phyloP scores from a whole-genome alignment of 225 moss, liverwort and hornwort genomes.

The Lunularia cruciata region DNA sequence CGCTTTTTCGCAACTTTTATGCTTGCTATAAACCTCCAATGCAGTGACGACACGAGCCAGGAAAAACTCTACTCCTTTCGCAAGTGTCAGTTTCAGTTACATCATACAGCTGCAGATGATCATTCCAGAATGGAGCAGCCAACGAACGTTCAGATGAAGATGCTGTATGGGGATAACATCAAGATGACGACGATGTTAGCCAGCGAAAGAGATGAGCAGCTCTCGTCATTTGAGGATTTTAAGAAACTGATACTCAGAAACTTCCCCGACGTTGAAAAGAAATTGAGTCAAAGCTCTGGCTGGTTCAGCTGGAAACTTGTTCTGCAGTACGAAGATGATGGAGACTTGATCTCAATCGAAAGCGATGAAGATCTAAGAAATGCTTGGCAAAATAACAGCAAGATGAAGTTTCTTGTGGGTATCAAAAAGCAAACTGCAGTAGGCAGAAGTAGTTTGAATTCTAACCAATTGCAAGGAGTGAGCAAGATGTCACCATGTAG shows the following conservation, averaged over 20 bases:
- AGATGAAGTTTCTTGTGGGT: too few relatives aligned
- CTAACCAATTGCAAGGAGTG: too few relatives aligned
- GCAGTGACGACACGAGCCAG: too few relatives aligned
- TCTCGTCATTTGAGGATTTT: slow-evolving; percentile 16
- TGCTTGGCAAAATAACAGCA: too few relatives aligned
- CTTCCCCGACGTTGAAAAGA: slow-evolving; percentile 26
- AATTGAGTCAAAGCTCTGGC: background rate
- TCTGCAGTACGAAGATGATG: background rate
- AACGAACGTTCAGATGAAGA: slow-evolving; percentile 3
- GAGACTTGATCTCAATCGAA: slow-evolving; percentile 17
- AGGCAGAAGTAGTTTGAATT: too few relatives aligned
- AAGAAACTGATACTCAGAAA: slow-evolving; percentile 10
- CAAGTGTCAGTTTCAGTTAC: too few relatives aligned
- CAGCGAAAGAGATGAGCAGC: background rate
- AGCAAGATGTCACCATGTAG: too few relatives aligned
- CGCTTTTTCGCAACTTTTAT: too few relatives aligned
- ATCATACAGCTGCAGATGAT: too few relatives aligned
- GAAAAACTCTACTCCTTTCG: too few relatives aligned
- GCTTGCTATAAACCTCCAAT: too few relatives aligned
- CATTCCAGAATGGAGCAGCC: slow-evolving; percentile 22
- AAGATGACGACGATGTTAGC: slow-evolving; percentile 12
- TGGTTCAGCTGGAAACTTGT: background rate
- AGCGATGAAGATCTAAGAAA: slow-evolving; percentile 21
- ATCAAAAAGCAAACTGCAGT: too few relatives aligned
- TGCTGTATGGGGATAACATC: slow-evolving; percentile 13